These are phyloP conservation scores for Scedosporium minutisporum DNA, from an alignment of 2,329 filamentous ascomycete species.

Conservation along the genomic window DNA sequence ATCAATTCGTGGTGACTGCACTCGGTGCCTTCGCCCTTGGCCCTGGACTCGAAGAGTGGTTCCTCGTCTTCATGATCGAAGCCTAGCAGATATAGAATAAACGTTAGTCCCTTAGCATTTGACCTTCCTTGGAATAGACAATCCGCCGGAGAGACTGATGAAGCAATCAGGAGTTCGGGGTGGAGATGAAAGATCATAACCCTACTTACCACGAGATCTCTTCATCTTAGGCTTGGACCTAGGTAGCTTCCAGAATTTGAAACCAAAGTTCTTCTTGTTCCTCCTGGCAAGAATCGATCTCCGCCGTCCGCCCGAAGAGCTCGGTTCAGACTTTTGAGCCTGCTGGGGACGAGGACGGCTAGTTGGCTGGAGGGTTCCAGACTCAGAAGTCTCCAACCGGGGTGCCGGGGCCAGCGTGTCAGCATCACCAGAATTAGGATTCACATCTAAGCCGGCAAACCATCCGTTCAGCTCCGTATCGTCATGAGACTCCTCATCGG, in stretches of 20 bases:
- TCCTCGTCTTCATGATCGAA: not conserved
- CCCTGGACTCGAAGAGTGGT: not conserved
- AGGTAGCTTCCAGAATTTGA: constrained; percentile 46
- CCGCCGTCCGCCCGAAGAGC: not conserved
- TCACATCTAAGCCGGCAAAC: too few species aligned
- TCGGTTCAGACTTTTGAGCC: not conserved
- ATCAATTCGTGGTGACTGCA: not conserved
- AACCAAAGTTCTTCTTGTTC: constrained; percentile 43
- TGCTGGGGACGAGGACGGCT: not conserved
- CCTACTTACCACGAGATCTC: constrained; percentile 28
- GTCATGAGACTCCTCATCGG: too few species aligned
- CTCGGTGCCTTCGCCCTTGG: not conserved
- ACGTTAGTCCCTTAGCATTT: not conserved
- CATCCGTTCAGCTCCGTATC: too few species aligned
- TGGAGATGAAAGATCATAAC: not conserved
- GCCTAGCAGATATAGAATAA: not conserved
- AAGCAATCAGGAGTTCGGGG: too few species aligned
- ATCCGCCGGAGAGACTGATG: too few species aligned
- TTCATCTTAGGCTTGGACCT: constrained; percentile 36
- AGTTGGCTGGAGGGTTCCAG: too few species aligned
- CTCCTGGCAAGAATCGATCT: constrained; percentile 6
- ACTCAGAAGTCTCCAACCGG: too few species aligned
- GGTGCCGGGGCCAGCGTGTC: too few species aligned
- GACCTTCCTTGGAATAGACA: too few species aligned
- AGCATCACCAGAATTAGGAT: too few species aligned